Percentiles rank a stretch among this genome's conserved stretches.
Conservation (phyloP, 176 grass and related monocot genomes). For the Tillandsia fasciculata region DNA sequence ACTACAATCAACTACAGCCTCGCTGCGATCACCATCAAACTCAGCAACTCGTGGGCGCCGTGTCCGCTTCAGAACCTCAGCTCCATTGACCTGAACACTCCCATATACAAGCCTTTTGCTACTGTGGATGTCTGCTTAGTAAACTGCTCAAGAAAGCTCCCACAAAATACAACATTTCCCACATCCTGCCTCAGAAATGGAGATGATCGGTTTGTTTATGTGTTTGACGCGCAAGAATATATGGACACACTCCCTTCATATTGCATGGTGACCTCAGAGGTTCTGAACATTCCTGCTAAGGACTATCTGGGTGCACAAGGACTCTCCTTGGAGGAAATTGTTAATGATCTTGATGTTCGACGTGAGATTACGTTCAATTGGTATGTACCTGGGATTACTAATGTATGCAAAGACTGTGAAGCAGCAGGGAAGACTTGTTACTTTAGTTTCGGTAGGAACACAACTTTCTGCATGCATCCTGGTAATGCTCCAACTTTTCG, state of each 20-base stretch:
- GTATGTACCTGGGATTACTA: slow-evolving; percentile 12
- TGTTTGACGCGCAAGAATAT: background rate
- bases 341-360: slow-evolving; percentile 11
- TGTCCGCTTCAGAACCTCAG: slow-evolving; percentile 33
- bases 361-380: slow-evolving; percentile 21
- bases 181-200: background rate
- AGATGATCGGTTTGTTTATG: slow-evolving; percentile 15
- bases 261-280: slow-evolving; percentile 19
- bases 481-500: slow-evolving; percentile 14
- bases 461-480: slow-evolving; percentile 27
- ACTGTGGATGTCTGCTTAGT: background rate
- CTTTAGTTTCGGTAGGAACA: slow-evolving; percentile 4
- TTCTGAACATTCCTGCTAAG: background rate
- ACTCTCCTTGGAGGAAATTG: background rate
- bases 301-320: background rate
- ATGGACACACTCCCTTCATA: slow-evolving; percentile 26
- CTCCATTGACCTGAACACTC: slow-evolving; percentile 15
- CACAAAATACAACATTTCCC: too few relatives aligned
- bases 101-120: background rate
- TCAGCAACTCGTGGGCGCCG: background rate
- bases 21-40: slow-evolving; percentile 1
- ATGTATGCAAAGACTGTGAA: slow-evolving; percentile 21
- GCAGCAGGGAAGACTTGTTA: slow-evolving; percentile 14
- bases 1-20: slow-evolving; percentile 18
- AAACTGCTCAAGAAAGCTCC: slow-evolving; percentile 18